These are phyloP conservation scores for Hansenula lynferdii DNA, from an alignment of 1,139 yeast genomes.

Conservation along the genomic window DNA sequence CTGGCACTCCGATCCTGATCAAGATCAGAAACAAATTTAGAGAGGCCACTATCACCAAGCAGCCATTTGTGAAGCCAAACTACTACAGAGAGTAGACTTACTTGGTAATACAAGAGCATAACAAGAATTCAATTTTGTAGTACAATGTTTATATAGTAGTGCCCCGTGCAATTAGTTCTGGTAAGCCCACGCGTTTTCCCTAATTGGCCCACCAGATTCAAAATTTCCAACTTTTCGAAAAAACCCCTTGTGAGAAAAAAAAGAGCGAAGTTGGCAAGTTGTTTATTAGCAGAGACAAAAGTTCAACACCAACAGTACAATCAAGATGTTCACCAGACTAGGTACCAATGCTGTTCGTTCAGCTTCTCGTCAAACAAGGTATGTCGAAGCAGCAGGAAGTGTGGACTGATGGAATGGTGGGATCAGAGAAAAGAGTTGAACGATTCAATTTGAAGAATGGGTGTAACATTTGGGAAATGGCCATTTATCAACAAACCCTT, in stretches of 20 bases:
- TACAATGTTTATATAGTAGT: no score
- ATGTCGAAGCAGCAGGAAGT: no score
- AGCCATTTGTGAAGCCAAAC: constrained; percentile 78
- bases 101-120: no score
- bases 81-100: constrained; percentile 47
- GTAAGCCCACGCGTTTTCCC: neutral
- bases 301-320: neutral
- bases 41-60: constrained; percentile 66
- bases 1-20: constrained; percentile 69
- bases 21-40: constrained; percentile 82
- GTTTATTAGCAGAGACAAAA: no score
- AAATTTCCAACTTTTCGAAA: neutral
- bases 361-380: constrained; percentile 47
- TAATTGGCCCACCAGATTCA: neutral
- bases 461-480: neutral
- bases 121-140: no score
- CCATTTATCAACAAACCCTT: neutral
- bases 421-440: no score
- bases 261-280: neutral
- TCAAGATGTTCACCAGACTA: constrained; percentile 60
- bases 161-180: no score
- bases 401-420: no score
- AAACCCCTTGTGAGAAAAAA: constrained; percentile 1
- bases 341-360: constrained; percentile 58
- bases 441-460: neutral